These are phyloP conservation scores for Ramularia endophylla DNA, from an alignment of 2,329 filamentous ascomycete species.

Conservation along the genomic window DNA sequence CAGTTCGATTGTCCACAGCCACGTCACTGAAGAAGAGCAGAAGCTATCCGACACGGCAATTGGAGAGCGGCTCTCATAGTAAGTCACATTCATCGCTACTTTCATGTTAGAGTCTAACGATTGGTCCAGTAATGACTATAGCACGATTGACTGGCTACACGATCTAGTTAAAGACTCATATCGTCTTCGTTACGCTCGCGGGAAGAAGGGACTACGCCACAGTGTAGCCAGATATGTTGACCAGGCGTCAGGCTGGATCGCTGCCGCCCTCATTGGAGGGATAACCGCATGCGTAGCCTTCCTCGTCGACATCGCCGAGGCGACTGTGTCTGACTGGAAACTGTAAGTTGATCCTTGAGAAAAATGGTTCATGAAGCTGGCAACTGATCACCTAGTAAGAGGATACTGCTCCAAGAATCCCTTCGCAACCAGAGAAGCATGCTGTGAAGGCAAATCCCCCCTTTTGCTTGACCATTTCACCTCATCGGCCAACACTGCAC, in stretches of 20 bases:
- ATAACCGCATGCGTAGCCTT: slow-evolving; percentile 53
- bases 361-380: too few relatives aligned
- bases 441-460: slow-evolving; percentile 38
- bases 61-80: slow-evolving; percentile 54
- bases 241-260: slow-evolving; percentile 51
- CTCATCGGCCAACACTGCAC: slow-evolving; percentile 19
- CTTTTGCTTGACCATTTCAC: slow-evolving; percentile 14
- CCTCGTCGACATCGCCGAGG: slow-evolving; percentile 50
- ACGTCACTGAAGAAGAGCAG: slow-evolving; percentile 45
- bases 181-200: slow-evolving; percentile 44
- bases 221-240: slow-evolving; percentile 41
- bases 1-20: slow-evolving; percentile 38
- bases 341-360: too few relatives aligned
- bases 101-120: too few relatives aligned
- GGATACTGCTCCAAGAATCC: slow-evolving; percentile 44
- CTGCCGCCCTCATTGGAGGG: slow-evolving; percentile 48
- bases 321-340: slow-evolving; percentile 51
- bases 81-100: too few relatives aligned
- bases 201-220: slow-evolving; percentile 39
- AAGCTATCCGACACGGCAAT: slow-evolving; percentile 41
- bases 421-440: slow-evolving; percentile 45
- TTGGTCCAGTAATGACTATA: too few relatives aligned
- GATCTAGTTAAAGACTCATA: slow-evolving; percentile 55
- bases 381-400: too few relatives aligned
- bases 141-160: slow-evolving; percentile 60